Conservation (phyloP, 805 yeast genomes). For the Metschnikowia proteae region DNA sequence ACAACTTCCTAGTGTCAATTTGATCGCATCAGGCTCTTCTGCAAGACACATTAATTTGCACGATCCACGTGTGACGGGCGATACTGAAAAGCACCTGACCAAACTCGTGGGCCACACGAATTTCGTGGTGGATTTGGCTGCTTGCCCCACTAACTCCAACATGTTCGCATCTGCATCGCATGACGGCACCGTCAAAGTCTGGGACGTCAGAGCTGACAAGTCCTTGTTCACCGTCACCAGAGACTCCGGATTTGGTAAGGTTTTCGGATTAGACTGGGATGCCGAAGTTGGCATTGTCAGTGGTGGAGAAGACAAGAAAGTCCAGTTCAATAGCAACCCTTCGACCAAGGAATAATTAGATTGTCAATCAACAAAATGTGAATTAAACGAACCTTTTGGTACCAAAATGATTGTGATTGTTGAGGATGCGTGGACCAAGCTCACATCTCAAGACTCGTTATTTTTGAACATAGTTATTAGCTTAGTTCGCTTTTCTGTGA, state of each 20-base stretch:
- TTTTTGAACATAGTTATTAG: not conserved
- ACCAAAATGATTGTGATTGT: no score
- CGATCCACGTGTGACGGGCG: conserved; percentile 75
- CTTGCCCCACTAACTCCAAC: conserved; percentile 73
- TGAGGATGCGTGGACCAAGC: no score
- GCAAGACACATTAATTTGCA: conserved; percentile 95
- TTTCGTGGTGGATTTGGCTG: conserved; percentile 76
- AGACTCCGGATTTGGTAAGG: conserved; percentile 59
- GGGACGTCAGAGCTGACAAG: conserved; percentile 90
- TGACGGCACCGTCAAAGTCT: conserved; percentile 90
- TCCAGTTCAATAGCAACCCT: conserved; percentile 63
- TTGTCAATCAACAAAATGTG: no score
- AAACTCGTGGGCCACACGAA: conserved; percentile 88
- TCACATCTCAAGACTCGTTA: no score
- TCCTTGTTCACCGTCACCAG: conserved; percentile 80
- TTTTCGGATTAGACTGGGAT: conserved; percentile 87
- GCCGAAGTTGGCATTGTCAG: conserved; percentile 74
- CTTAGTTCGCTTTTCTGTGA: conserved; percentile 6
- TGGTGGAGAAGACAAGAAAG: conserved; percentile 91
- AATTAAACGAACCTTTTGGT: no score
- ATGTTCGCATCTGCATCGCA: conserved; percentile 91
- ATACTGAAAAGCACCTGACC: conserved; percentile 56
- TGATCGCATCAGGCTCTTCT: conserved; percentile 90
- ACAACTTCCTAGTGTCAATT: conserved; percentile 60
- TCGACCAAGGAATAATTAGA: not conserved